phyloP scores from a whole-genome alignment of 1,284 basidiomycete species.

The Tylopilus orsonianus region DNA sequence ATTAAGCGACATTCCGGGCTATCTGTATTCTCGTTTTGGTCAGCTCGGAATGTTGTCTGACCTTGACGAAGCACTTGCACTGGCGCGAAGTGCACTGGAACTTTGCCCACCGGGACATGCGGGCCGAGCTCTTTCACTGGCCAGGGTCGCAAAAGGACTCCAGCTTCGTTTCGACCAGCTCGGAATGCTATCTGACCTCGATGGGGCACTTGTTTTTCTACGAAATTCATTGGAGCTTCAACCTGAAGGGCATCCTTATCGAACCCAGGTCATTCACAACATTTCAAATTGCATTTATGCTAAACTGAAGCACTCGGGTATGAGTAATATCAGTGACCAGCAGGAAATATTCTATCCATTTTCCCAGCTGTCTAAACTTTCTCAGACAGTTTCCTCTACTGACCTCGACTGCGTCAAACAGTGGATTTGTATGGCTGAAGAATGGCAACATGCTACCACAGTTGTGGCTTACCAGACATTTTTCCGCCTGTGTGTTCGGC shows the following conservation, averaged over 20 bases:
- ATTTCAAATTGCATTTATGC: too few species aligned
- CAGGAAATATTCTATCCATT: neutral
- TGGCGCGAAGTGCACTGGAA: neutral
- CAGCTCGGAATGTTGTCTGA: neutral
- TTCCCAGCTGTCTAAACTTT: neutral
- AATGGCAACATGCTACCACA: neutral
- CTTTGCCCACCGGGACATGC: too few species aligned
- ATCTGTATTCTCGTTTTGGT: neutral
- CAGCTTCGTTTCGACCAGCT: too few species aligned
- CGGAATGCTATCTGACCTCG: too few species aligned
- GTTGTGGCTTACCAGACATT: constrained; percentile 1
- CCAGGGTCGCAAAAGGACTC: too few species aligned
- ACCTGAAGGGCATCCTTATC: too few species aligned
- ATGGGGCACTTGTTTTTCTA: too few species aligned
- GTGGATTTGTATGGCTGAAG: neutral
- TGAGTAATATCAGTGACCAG: neutral
- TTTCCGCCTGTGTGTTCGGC: neutral
- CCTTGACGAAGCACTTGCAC: neutral
- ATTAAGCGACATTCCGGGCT: neutral
- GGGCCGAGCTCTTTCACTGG: too few species aligned
- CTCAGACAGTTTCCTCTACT: neutral
- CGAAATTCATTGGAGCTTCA: too few species aligned
- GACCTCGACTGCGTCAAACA: neutral
- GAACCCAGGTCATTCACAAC: too few species aligned
- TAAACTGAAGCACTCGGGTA: neutral